Base-by-base conservation (phyloP, 345 rosid genomes). In the Ricinus communis region DNA sequence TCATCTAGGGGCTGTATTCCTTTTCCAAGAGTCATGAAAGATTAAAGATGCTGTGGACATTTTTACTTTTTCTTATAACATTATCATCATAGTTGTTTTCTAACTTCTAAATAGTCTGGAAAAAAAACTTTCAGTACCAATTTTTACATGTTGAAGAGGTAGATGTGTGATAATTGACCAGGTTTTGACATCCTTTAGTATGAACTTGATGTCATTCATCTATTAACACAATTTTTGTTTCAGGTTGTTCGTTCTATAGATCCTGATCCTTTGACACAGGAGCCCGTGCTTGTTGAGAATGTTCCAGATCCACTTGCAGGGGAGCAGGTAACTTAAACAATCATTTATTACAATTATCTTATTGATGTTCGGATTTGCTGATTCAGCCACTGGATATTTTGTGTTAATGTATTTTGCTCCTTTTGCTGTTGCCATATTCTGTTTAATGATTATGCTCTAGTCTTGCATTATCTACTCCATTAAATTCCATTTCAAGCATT, bases 231-330 rank as follows among this genome's bases (percentile, higher is more conserved):
- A 51, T 56, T 63, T 46, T 25, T 47, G 28, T 54, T 69, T 56
- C 81, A 94, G 98, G 91, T 94, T 59, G 56, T 86, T 64, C 84
- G 73, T 63, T 75, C 85, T 61, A 49, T 94, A 71, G 68, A 21
- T 73, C 91, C 97, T 60, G 93, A 91, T 81, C 84, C 88, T 31
- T 28, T 71, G 56, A 82, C 75, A 63, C 96, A 88, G 79, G 97
- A 90, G 71, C 88, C 85, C 60, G 82, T 91, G 63, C 84, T 94
- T 69, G 88, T 79, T 69, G 97, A 91, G 82, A 94, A 90, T 76
- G 65, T 77, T 77, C 93, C 92, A 68, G 95, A 94, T 84, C 96
- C 93, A 66, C 87, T 91, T 69, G 87, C 92, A 19, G 96, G 98
- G 68, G 98, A 94, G 76, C 97, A 94, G 92, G 98, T 90, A 77